Base-by-base conservation (phyloP, 2,329 filamentous ascomycete genomes). In the Microdochium paspali region DNA sequence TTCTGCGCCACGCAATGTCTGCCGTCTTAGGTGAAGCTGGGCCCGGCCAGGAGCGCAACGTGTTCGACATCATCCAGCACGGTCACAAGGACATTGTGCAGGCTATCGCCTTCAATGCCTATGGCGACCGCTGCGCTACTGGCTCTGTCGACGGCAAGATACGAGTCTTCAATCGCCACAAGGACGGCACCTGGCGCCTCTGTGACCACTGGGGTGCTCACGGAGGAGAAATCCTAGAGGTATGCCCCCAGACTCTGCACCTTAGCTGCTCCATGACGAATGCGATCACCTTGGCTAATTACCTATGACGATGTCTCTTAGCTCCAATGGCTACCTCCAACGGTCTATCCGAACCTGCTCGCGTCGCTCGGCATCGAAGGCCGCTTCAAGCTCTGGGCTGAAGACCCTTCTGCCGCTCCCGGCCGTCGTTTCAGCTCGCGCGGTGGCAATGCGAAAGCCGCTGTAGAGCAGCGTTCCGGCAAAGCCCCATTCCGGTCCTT, bases 321-420 rank as follows among this genome's bases (percentile, higher is more conserved):
- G 87, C 82, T 95, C 47, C 88, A 93, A 74, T 97, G 91, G 90
- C 87, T 95, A 49, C 88, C 90, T 1, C 87, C 90, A 0, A 91
- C 87, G 53, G 83, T 93, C 50, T 93, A 93, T 55, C 89, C 80
- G 31, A 82, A 93, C 61, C 80, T 95, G 57, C 73, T 97, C 56
- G 90, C 85, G 48, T 95, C 87, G 47, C 85, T 96, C 50, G 89
- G 87, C 52, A 86, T 91, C 59, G 91, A 96, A 58, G 88, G 91
- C 59, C 84, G 84, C 64, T 89, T 94, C 71, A 88, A 90, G 62
- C 76, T 97, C 54, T 97, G 91, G 91, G 84, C 87, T 51, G 91
- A 96, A 68, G 89, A 96, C 66, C 82, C 86, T 15, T 85, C 84
- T 1, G 85, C 93, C 44, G 76, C 86, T 1, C 82, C 84, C 1